Base-by-base conservation (phyloP, 192 early-diverging fungal genomes). In the Lunasporangiospora selenospora region DNA sequence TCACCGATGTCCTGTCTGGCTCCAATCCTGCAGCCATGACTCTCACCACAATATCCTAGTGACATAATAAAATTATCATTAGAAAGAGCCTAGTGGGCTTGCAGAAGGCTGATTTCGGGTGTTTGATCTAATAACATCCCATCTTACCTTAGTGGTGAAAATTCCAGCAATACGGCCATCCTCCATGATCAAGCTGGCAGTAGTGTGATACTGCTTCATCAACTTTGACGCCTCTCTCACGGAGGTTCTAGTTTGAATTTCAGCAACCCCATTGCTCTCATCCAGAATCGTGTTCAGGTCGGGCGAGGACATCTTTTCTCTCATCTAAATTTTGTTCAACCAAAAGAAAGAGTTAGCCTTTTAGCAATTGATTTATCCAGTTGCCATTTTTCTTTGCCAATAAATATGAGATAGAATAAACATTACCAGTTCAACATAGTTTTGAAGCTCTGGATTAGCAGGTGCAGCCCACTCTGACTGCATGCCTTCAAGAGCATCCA, bases 291-390 rank as follows among this genome's bases (percentile, higher is more conserved):
- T 83, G 44, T 83, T 90, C 53, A 98, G 80, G 70, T 95, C 91
- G 34, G 95, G 95, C 65, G 93, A 98, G 33, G 87, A 86, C 85
- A 95, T 93, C 58, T 88, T 83, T 62, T 92, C 88, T 38, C 87
- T 81, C 66, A 73, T 73, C 69, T 73, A 38, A n/a, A n/a, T n/a
- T n/a, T n/a, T n/a, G n/a, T n/a, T n/a, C n/a, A n/a, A n/a, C n/a
- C n/a, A n/a, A n/a, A n/a, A n/a, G n/a, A n/a, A n/a, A n/a, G n/a
- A n/a, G n/a, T n/a, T n/a, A n/a, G n/a, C n/a, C n/a, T n/a, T n/a
- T n/a, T n/a, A n/a, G n/a, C n/a, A n/a, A n/a, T n/a, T n/a, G n/a
- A n/a, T n/a, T n/a, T n/a, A n/a, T n/a, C n/a, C n/a, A n/a, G n/a
- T n/a, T n/a, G n/a, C n/a, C n/a, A n/a, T n/a, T n/a, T n/a, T n/a